These are phyloP conservation scores for Penicillium tannophilum DNA, from an alignment of 495 filamentous ascomycete genomes.

Conservation along the genomic window DNA sequence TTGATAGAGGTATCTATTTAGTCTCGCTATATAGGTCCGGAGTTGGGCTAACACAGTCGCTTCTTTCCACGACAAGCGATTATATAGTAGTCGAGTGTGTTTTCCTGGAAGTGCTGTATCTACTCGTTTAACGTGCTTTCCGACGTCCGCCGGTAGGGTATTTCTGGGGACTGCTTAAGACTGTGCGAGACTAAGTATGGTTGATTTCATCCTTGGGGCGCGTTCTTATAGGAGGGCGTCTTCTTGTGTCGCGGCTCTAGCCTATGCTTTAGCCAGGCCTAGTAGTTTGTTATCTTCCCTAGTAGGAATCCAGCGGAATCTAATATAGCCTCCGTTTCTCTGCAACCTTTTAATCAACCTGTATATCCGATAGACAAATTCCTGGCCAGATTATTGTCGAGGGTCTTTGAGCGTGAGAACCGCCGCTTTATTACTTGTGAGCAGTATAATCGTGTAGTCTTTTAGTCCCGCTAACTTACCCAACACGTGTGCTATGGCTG, in stretches of 20 bases:
- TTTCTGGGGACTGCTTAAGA: conserved; percentile 16
- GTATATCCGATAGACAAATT: not conserved
- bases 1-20: conserved; percentile 36
- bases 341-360: not conserved
- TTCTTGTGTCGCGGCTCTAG: conserved; percentile 16
- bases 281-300: not conserved
- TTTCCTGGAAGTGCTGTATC: conserved; percentile 32
- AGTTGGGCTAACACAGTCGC: conserved; percentile 38
- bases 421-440: conserved; percentile 9
- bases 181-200: not conserved
- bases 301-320: not conserved
- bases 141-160: conserved; percentile 13
- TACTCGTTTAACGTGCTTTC: conserved; percentile 17
- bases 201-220: conserved; percentile 7
- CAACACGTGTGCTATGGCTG: too few species aligned
- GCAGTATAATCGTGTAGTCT: not conserved
- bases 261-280: conserved; percentile 6
- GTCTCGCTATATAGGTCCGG: conserved; percentile 35
- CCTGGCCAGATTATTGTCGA: conserved; percentile 7
- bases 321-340: not conserved
- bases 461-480: too few species aligned
- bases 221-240: conserved; percentile 14
- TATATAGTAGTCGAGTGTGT: conserved; percentile 4
- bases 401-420: conserved; percentile 7
- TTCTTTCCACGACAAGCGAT: conserved; percentile 30